Conservation (phyloP, 306 rosid species). For the Ochetophila trinervis region DNA sequence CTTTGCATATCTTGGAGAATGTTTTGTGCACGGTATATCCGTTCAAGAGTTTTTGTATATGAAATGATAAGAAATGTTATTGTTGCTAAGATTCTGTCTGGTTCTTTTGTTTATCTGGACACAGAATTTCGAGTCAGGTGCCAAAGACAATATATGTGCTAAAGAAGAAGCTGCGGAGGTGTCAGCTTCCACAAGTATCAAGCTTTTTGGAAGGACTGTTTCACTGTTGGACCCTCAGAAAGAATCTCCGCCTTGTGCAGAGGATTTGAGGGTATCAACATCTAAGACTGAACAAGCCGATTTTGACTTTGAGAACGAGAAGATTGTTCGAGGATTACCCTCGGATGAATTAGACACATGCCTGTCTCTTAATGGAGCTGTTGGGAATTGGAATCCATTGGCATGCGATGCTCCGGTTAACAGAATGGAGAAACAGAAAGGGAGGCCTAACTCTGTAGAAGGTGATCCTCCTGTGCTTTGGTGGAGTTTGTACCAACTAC, state of each 20-base stretch:
- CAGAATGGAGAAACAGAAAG: constrained; percentile 28
- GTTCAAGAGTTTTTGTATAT: background rate
- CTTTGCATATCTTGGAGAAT: constrained; percentile 30
- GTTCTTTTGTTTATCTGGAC: constrained; percentile 22
- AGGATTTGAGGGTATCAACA: constrained; percentile 24
- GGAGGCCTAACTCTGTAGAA: constrained; percentile 18
- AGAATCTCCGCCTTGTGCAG: constrained; percentile 25
- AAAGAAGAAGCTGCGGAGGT: constrained; percentile 24
- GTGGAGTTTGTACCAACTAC: constrained; percentile 48
- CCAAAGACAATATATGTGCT: constrained; percentile 28
- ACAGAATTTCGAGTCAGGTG: constrained; percentile 56
- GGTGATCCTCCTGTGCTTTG: constrained; percentile 34
- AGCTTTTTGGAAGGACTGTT: constrained; percentile 83
- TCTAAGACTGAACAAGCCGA: constrained; percentile 25
- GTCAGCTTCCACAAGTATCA: constrained; percentile 41
- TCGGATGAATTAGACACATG: constrained; percentile 31
- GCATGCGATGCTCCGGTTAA: constrained; percentile 24
- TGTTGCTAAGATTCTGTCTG: constrained; percentile 1
- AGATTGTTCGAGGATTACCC: constrained; percentile 32
- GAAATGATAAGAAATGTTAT: background rate
- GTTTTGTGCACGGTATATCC: constrained; percentile 42
- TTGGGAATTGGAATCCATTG: constrained; percentile 25
- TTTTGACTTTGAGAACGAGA: constrained; percentile 27
- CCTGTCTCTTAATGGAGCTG: constrained; percentile 49
- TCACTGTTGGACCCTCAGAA: constrained; percentile 37